Conservation (phyloP, 257 asterid species). For the Knoxia roxburghii region DNA sequence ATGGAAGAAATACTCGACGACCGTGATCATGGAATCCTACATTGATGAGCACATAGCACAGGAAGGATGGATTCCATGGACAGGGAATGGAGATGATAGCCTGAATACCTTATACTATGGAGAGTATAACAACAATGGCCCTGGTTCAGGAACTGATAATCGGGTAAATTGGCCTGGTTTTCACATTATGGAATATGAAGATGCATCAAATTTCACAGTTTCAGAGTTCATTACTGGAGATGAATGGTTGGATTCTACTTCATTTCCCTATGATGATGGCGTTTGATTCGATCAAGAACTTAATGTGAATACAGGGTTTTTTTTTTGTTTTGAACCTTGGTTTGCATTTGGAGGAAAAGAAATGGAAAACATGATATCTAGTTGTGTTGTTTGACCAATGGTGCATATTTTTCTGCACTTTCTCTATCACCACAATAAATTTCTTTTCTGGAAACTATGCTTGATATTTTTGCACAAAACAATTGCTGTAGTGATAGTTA, state of each 20-base stretch:
- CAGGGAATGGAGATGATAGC: constrained; percentile 45
- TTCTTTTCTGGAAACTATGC: background rate
- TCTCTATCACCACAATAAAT: background rate
- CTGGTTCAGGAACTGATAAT: constrained; percentile 48
- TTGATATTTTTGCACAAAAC: background rate
- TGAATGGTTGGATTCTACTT: constrained; percentile 83
- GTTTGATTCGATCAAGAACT: constrained; percentile 31
- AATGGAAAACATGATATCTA: background rate
- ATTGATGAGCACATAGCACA: constrained; percentile 48
- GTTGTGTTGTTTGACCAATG: too few species aligned
- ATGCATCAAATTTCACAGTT: constrained; percentile 54
- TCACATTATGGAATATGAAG: constrained; percentile 60
- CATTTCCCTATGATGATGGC: constrained; percentile 71
- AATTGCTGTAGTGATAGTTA: too few species aligned
- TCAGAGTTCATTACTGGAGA: constrained; percentile 62
- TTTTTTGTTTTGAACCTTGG: too few species aligned
- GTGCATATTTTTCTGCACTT: background rate
- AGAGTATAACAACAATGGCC: constrained; percentile 67
- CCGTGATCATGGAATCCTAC: constrained; percentile 62
- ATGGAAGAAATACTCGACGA: constrained; percentile 61
- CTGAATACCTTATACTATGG: constrained; percentile 68
- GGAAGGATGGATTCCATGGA: constrained; percentile 69
- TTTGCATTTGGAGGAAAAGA: background rate
- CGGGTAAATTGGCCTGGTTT: constrained; percentile 66
- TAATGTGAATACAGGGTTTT: background rate